Conservation (phyloP, 495 filamentous ascomycete species). For the Trichoderma orchidacearum region DNA sequence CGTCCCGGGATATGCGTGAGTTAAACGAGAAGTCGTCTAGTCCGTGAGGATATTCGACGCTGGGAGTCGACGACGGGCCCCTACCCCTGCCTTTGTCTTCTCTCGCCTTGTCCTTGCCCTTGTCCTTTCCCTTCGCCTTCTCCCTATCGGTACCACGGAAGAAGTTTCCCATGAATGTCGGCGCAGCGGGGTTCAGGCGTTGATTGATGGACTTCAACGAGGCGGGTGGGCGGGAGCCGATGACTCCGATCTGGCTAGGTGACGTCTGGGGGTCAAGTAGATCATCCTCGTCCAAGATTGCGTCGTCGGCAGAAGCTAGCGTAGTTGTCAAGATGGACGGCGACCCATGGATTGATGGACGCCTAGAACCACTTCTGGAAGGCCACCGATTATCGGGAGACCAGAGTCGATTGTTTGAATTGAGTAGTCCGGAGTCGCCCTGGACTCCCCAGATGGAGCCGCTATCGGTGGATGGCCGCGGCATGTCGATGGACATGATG, state of each 20-base stretch:
- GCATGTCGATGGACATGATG: slow-evolving; percentile 66
- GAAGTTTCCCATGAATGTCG: slow-evolving; percentile 32
- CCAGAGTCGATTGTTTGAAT: slow-evolving; percentile 26
- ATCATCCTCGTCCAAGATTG: slow-evolving; percentile 32
- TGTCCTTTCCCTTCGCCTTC: slow-evolving; percentile 11
- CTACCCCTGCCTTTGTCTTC: slow-evolving; percentile 15
- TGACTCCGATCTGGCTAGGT: slow-evolving; percentile 33
- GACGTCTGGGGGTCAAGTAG: slow-evolving; percentile 16
- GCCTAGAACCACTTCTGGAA: slow-evolving; percentile 27
- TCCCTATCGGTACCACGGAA: slow-evolving; percentile 32
- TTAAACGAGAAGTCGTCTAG: slow-evolving; percentile 43
- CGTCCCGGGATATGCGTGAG: slow-evolving; percentile 44
- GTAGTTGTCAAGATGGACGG: slow-evolving; percentile 35
- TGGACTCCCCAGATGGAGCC: slow-evolving; percentile 34
- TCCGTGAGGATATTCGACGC: slow-evolving; percentile 5
- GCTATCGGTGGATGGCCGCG: slow-evolving; percentile 69
- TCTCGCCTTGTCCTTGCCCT: slow-evolving; percentile 13
- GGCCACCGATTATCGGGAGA: slow-evolving; percentile 28
- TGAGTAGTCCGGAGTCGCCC: slow-evolving; percentile 4
- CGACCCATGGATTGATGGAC: slow-evolving; percentile 34
- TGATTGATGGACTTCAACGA: slow-evolving; percentile 27
- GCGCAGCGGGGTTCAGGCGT: slow-evolving; percentile 37
- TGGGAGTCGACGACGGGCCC: slow-evolving; percentile 19
- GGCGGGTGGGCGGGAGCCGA: slow-evolving; percentile 31
- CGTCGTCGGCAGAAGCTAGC: slow-evolving; percentile 33